phyloP scores from a whole-genome alignment of 345 rosid genomes.

The Fremontodendron californicum region DNA sequence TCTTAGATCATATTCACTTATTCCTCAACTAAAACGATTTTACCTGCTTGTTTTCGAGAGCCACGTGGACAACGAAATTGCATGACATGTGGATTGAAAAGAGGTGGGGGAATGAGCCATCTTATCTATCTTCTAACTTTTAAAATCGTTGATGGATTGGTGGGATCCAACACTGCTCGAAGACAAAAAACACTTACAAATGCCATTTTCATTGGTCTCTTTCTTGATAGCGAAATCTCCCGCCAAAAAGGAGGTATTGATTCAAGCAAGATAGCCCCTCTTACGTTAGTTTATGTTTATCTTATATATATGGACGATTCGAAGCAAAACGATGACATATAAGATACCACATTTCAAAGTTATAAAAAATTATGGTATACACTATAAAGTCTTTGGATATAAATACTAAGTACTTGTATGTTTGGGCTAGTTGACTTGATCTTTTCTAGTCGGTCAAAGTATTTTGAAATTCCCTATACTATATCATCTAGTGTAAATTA shows the following conservation, averaged over 20 bases:
- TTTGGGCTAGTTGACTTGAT: not conserved
- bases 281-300: not conserved
- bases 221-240: slow-evolving; percentile 39
- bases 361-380: not conserved
- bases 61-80: slow-evolving; percentile 15
- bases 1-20: not conserved
- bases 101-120: not conserved
- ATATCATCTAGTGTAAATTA: too few relatives aligned
- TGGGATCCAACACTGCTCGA: not conserved
- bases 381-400: not conserved
- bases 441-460: not conserved
- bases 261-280: slow-evolving; percentile 16
- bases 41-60: not conserved
- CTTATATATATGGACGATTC: not conserved
- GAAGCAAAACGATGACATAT: not conserved
- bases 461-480: too few relatives aligned
- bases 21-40: slow-evolving; percentile 14
- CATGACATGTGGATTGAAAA: slow-evolving; percentile 14
- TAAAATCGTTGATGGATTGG: not conserved
- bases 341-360: not conserved
- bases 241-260: slow-evolving; percentile 34
- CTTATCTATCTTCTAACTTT: slow-evolving; percentile 11
- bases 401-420: not conserved
- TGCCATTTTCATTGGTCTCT: slow-evolving; percentile 23
- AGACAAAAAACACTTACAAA: slow-evolving; percentile 2